Evolutionary conservation across 2,329 filamentous ascomycete species (phyloP), one percentile per base, ranked within the genome.

Genomic region (Alternaria atra): DNA sequence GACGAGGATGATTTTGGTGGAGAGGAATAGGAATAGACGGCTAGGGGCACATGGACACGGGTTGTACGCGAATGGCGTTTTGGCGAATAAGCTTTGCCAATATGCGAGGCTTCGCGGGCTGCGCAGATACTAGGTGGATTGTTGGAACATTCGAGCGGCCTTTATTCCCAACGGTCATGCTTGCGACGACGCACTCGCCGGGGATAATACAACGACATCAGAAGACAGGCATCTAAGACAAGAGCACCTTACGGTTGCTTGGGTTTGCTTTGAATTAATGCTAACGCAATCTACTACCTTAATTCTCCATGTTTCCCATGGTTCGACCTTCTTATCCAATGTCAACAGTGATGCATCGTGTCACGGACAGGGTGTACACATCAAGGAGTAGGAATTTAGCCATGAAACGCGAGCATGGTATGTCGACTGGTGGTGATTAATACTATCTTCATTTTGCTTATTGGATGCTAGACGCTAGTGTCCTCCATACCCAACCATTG

Each of bases 51-150:
- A 30, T 35, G 37, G 20, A 20, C 43, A 53, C n/a, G 27, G 23
- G 20, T 15, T 53, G 51, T 44, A 55, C 44, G 34, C 43, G 37
- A 20, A 46, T 29, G 56, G 50, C 42, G 50, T 59, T 50, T 30
- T 50, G 37, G 39, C 15, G 17, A 7, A 47, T 34, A 40, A 32
- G 52, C 43, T 50, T 59, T 34, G 56, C 50, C 29, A 40, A 50
- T 20, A 55, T 25, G 37, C 43, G 50, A 47, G 43, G 27, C 23
- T 51, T 29, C 40, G 44, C 6, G 20, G 48, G 27, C 30, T 58
- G 52, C 54, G 64, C 65, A 51, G 65, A 66, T 66, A 61, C 56
- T 63, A 50, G 43, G 46, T 58, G 61, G 66, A 64, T 66, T 65
- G 64, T 13, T 34, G 34, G 30, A 17, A 40, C 4, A 42, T 35